Evolutionary conservation across 1,139 yeast species (phyloP).

Genomic region (Scheffersomyces insectosa): DNA sequence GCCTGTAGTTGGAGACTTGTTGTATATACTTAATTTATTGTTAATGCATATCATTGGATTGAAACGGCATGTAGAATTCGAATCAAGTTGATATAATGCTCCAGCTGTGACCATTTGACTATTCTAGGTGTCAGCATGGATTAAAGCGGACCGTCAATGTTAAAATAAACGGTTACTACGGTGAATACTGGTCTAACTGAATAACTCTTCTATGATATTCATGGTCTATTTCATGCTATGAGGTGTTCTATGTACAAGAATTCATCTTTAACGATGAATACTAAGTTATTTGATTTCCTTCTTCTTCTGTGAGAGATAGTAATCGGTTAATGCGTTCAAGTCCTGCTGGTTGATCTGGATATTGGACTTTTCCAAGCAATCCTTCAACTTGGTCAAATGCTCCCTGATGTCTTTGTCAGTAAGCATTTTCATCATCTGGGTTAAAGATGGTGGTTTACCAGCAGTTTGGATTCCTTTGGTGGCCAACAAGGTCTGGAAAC

Average conservation of each 20-base stretch:
- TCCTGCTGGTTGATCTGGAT: conserved; percentile 36
- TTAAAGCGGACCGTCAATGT: too few relatives aligned
- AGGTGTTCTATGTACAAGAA: neutral
- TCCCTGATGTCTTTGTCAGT: conserved; percentile 40
- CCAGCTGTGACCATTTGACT: too few relatives aligned
- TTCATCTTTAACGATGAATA: too few relatives aligned
- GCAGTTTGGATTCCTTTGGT: conserved; percentile 35
- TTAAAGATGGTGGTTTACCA: conserved; percentile 34
- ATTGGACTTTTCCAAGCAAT: conserved; percentile 33
- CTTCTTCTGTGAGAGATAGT: conserved; percentile 11
- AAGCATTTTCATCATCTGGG: conserved; percentile 39
- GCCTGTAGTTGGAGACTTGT: too few relatives aligned
- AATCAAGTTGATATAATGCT: neutral
- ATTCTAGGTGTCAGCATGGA: too few relatives aligned
- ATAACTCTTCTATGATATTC: too few relatives aligned
- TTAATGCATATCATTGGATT: too few relatives aligned
- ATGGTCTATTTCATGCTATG: too few relatives aligned
- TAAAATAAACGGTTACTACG: too few relatives aligned
- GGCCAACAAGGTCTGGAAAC: conserved; percentile 33
- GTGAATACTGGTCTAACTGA: too few relatives aligned
- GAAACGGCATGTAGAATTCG: too few relatives aligned
- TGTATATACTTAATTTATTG: too few relatives aligned
- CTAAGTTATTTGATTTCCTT: conserved; percentile 10
- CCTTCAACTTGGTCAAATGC: conserved; percentile 29
- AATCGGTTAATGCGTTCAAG: conserved; percentile 29